Base-by-base conservation (phyloP, 805 yeast genomes). In the Jamesozyma gamospora region DNA sequence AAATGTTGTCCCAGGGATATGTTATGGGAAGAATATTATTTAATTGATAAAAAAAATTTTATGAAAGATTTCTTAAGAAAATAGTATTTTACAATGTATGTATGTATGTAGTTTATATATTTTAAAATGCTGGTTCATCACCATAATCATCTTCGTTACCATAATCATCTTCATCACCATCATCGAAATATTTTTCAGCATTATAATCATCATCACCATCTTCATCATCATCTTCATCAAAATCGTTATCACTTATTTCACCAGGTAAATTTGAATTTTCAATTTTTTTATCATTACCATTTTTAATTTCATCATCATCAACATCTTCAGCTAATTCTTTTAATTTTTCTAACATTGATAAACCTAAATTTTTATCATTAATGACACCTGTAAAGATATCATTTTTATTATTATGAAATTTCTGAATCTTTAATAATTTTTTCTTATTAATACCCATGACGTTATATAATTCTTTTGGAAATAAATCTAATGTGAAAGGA, bases 401-500 rank as follows among this genome's bases (percentile, higher is more conserved):
- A 32, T 52, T 52, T 7, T 45, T 42, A 28, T 54, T 56, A 28
- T 54, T 60, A 27, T 40, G 27, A 28, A 63, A 42, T 31, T 58
- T 62, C 1, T 66, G 55, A 50, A 70, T 50, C 60, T 71, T 63
- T 50, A 67, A 55, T 15, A 74, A 61, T 48, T 72, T 75, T 55
- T 72, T 72, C 46, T 67, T 69, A 48, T 71, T 75, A 12, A 75
- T 67, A 2, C 85, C 84, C 78, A 85, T 79, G 7, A 79, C 82
- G 15, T 70, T 62, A 48, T 80, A 78, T 40, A 88, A 64, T 56
- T 88, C 96, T 14, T 67, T 70, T 1, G 96, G 96, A 54, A 86
- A 82, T 46, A 83, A 70, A 40, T 74, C 76, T 8, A 75, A 52
- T 41, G 72, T 71, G 56, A 79, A 84, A 2, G 94, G 94, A 62